Base-by-base conservation (phyloP, 169 alveolate species). In the Theileria annulata region DNA sequence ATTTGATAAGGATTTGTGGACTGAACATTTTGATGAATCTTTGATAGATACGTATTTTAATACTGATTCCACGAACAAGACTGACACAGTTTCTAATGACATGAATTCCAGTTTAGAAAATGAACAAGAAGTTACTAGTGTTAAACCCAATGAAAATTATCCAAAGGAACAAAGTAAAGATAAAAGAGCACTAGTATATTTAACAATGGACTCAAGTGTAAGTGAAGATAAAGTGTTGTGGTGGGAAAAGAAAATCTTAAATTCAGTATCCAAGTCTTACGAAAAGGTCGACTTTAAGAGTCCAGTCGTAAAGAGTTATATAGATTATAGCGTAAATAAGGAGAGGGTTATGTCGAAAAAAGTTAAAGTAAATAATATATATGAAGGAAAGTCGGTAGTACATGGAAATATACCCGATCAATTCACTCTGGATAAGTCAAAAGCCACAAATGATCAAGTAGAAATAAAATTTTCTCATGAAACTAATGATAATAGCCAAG, bases 191-290 rank as follows among this genome's bases (percentile, higher is more conserved):
- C 25, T 82, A 73, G 89, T 82, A 17, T 82, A 82, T 48, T 56
- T 82, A 67, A 82, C 89, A n/a, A 82, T 82, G 89, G 89, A 82
- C 62, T 82, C 89, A 48, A 30, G 77, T n/a, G 89, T 82, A 47
- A 82, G 77, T 28, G 89, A 82, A n/a, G 89, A 82, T 71, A 82
- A 82, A 75, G 89, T 76, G 60, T 23, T 42, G 15, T 82, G 89
- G 89, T 82, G 89, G 89, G 89, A 82, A 69, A 69, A 79, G 72
- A 70, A 78, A 58, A 68, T 68, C 28, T 19, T 68, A 27, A 35
- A 60, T 30, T 25, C 33, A 30, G 31, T 56, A 19, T 25, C 37
- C 19, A 56, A 30, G 30, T 6, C 25, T 1, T 35, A 37, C 13
- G 31, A 60, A n/a, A 72, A 25, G 31, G 37, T 28, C 15, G 47